These are phyloP conservation scores for Salix exigua DNA, from an alignment of 345 rosid genomes.

Conservation along the genomic window DNA sequence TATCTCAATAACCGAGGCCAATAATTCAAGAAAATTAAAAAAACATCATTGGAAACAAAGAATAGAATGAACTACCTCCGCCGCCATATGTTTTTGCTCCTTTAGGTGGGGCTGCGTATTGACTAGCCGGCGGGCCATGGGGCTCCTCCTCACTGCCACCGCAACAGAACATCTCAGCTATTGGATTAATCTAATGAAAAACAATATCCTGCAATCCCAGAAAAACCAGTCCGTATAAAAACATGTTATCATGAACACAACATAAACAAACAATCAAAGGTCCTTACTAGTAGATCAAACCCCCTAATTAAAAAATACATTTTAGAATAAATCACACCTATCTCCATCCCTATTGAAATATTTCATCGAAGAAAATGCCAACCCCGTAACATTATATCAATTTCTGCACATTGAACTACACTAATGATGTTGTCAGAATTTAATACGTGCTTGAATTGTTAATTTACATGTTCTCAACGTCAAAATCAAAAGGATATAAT, in stretches of 20 bases:
- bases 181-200: not conserved
- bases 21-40: not conserved
- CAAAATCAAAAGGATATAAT: not conserved
- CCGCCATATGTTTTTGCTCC: conserved; percentile 52
- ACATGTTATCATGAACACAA: not conserved
- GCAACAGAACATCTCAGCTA: conserved; percentile 69
- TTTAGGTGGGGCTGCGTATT: conserved; percentile 68
- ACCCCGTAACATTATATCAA: not conserved
- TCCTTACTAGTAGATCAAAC: not conserved
- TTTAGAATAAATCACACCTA: not conserved
- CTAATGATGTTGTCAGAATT: not conserved
- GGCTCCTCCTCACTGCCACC: conserved; percentile 86
- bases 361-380: not conserved
- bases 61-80: conserved; percentile 23
- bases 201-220: conserved; percentile 8
- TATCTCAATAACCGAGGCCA: not conserved
- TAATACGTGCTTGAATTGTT: not conserved
- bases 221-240: not conserved
- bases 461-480: not conserved
- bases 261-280: not conserved
- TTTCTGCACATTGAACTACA: not conserved
- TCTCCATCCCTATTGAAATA: not conserved
- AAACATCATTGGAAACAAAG: not conserved
- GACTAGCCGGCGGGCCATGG: conserved; percentile 53
- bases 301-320: not conserved